phyloP scores from a whole-genome alignment of 306 rosid genomes.

The Datisca glomerata region DNA sequence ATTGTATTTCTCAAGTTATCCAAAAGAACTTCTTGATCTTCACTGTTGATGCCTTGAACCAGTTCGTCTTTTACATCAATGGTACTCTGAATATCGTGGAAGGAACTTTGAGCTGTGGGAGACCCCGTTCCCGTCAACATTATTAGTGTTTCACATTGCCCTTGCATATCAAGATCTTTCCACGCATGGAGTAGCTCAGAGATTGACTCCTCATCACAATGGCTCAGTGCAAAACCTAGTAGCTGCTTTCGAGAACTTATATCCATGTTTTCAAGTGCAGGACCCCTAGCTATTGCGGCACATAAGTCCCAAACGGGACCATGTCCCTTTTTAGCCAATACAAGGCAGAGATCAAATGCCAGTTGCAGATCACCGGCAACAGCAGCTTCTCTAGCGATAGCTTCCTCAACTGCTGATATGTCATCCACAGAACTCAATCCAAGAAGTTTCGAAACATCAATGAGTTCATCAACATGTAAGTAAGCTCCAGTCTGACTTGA shows the following conservation, averaged over 20 bases:
- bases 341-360: constrained; percentile 95
- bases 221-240: constrained; percentile 85
- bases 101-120: constrained; percentile 49
- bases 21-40: constrained; percentile 49
- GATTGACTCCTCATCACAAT: constrained; percentile 89
- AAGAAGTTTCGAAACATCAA: constrained; percentile 86
- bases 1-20: constrained; percentile 32
- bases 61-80: constrained; percentile 31
- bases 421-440: constrained; percentile 73
- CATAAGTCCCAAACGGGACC: constrained; percentile 93
- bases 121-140: constrained; percentile 37
- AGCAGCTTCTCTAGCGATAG: constrained; percentile 99
- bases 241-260: constrained; percentile 76
- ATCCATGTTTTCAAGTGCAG: constrained; percentile 94
- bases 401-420: constrained; percentile 80
- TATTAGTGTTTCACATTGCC: constrained; percentile 67
- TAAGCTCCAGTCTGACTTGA: constrained; percentile 80
- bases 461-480: constrained; percentile 89
- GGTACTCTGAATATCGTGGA: constrained; percentile 30
- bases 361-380: constrained; percentile 97
- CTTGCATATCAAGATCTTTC: constrained; percentile 97
- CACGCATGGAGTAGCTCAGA: constrained; percentile 85
- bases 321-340: constrained; percentile 77
- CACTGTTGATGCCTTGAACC: constrained; percentile 21
- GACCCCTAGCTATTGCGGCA: constrained; percentile 98